phyloP scores from a whole-genome alignment of 1,284 basidiomycete genomes.

The Malassezia psittaci region DNA sequence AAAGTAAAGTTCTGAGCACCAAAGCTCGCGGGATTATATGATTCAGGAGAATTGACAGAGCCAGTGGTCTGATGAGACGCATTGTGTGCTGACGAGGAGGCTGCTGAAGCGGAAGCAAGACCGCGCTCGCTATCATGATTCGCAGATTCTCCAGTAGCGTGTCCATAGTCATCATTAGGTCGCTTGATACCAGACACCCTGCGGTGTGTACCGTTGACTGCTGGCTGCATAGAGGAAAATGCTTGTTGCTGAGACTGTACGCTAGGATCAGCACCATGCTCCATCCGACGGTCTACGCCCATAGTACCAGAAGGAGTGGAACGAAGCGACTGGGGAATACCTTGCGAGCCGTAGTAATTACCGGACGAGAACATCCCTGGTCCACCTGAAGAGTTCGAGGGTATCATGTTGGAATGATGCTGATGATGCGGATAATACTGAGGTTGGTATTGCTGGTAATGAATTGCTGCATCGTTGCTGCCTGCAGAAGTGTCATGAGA shows the following conservation, averaged over 20 bases:
- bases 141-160: neutral
- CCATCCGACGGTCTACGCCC: constrained; percentile 11
- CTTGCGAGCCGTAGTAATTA: constrained; percentile 2
- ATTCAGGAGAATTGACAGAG: neutral
- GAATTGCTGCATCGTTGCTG: neutral
- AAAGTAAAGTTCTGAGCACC: neutral
- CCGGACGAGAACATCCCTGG: constrained; percentile 2
- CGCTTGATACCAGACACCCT: constrained; percentile 9
- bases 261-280: neutral
- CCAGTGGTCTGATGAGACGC: neutral
- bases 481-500: constrained; percentile 2
- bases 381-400: neutral
- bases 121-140: neutral
- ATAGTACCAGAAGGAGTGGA: neutral
- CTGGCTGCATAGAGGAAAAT: neutral
- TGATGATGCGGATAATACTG: constrained; percentile 16
- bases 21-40: neutral
- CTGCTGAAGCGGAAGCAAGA: neutral
- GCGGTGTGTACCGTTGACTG: neutral
- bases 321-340: constrained; percentile 4
- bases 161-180: neutral
- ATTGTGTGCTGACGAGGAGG: neutral
- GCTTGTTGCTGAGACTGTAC: neutral
- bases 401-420: constrained; percentile 5
- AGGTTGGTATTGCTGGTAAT: constrained; percentile 9